Evolutionary conservation across 2,329 filamentous ascomycete species (phyloP), one percentile per base, ranked within the genome.

Genomic region (Mycocentrospora acerina): DNA sequence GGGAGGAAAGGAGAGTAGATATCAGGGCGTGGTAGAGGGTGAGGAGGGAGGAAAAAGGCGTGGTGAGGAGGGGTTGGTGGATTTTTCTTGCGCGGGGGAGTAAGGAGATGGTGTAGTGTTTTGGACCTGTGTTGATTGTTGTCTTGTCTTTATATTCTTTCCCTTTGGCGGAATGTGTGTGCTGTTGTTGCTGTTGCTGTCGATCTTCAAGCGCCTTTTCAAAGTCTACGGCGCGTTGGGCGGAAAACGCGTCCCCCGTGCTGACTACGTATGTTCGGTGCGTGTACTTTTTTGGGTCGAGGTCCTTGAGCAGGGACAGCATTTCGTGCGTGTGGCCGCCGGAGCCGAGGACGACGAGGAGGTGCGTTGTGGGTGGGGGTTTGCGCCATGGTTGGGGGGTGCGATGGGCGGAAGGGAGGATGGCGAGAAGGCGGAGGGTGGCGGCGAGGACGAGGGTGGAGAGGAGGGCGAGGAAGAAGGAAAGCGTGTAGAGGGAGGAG

Each of bases 291-390:
- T 42, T 34, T 35, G 68, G 66, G 38, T 71, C 62, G 1, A 83
- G 69, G 51, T 77, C 79, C 52, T 75, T 72, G 54, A 98, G 80
- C 73, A 96, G 86, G 59, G 85, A 82, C 47, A 95, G 76, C 86
- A 98, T 95, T 69, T 98, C 93, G 32, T 89, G 84, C 1, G 93
- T 96, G 69, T 98, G 93, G 1, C 93, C 93, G 22, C 93, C 93
- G 3, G 88, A 94, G 35, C 93, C 93, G 16, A 97, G 84, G 17
- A 97, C 83, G 48, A 95, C 79, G 22, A 95, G 74, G 37, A 90
- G 73, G 65, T 90, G 82, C 6, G 75, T 73, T 17, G 72, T 71
- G 4, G 57, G 34, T 14, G 59, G 59, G 36, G 59, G 62, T 30
- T 35, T 52, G 18, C 41, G 49, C 40, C 52, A 46, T 34, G 49